phyloP scores from a whole-genome alignment of 345 rosid genomes.

The Pelargonium nanum region DNA sequence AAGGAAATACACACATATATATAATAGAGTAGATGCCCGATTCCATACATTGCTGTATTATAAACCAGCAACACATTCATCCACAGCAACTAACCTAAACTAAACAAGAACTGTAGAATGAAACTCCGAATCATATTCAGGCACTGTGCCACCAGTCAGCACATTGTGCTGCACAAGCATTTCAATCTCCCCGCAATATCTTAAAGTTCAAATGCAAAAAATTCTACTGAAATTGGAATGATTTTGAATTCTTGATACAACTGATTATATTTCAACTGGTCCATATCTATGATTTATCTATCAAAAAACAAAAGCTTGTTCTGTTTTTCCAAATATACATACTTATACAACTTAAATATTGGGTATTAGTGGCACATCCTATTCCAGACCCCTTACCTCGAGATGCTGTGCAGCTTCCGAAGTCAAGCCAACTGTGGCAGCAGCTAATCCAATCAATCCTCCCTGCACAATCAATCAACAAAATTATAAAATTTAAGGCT shows the following conservation, averaged over 20 bases:
- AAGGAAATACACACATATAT: too few species aligned
- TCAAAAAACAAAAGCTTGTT: not conserved
- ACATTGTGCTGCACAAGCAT: not conserved
- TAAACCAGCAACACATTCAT: not conserved
- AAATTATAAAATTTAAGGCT: not conserved
- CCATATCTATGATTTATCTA: not conserved
- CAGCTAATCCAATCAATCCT: slow-evolving; percentile 94
- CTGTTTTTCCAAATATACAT: too few species aligned
- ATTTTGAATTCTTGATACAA: not conserved
- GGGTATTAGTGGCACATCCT: too few species aligned
- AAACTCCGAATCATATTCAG: too few species aligned
- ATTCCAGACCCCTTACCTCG: slow-evolving; percentile 46
- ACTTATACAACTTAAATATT: too few species aligned
- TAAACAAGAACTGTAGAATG: not conserved
- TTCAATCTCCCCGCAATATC: not conserved
- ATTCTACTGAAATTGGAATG: not conserved
- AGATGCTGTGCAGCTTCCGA: slow-evolving; percentile 94
- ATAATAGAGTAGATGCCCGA: too few species aligned
- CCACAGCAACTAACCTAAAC: not conserved
- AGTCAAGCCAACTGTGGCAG: slow-evolving; percentile 92
- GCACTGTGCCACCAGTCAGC: not conserved
- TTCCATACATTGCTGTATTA: too few species aligned
- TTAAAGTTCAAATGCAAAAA: not conserved
- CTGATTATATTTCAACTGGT: not conserved
- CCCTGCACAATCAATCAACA: slow-evolving; percentile 37